These are phyloP conservation scores for Periconia sp. DNA, from an alignment of 2,329 filamentous ascomycete species.

Conservation along the genomic window DNA sequence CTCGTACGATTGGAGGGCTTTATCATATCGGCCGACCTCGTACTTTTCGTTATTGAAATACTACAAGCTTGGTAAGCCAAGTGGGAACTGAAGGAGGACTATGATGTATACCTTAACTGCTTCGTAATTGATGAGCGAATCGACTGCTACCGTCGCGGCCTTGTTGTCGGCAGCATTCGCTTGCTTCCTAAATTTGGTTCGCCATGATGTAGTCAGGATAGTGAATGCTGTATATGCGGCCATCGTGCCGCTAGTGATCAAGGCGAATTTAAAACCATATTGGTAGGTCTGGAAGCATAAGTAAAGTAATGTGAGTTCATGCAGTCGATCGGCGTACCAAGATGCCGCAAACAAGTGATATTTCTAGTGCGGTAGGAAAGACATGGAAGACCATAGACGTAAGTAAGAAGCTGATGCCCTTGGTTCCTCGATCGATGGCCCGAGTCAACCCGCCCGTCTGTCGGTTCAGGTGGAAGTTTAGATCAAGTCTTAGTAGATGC, in stretches of 20 bases:
- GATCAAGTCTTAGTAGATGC: constrained; percentile 84
- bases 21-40: constrained; percentile 89
- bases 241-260: constrained; percentile 91
- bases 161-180: constrained; percentile 96
- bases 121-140: constrained; percentile 98
- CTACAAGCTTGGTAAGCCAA: constrained; percentile 18
- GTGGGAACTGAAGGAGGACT: neutral
- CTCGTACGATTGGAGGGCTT: constrained; percentile 84
- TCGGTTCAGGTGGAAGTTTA: constrained; percentile 91
- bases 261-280: constrained; percentile 89
- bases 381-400: constrained; percentile 99
- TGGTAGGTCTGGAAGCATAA: constrained; percentile 73
- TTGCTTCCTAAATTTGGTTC: constrained; percentile 93
- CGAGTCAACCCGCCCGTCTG: constrained; percentile 94
- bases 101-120: constrained; percentile 72
- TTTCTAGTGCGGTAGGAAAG: constrained; percentile 90
- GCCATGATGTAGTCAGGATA: constrained; percentile 94
- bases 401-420: constrained; percentile 95
- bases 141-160: constrained; percentile 92
- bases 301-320: constrained; percentile 1
- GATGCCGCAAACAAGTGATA: constrained; percentile 94
- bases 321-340: no score
- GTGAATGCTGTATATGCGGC: constrained; percentile 94
- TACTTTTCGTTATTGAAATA: constrained; percentile 99
- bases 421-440: constrained; percentile 95